A percentile compares a stretch with the other conserved stretches of the same genome.
Conservation (phyloP, 1,284 basidiomycete genomes). For the Fomitopsis betulina region DNA sequence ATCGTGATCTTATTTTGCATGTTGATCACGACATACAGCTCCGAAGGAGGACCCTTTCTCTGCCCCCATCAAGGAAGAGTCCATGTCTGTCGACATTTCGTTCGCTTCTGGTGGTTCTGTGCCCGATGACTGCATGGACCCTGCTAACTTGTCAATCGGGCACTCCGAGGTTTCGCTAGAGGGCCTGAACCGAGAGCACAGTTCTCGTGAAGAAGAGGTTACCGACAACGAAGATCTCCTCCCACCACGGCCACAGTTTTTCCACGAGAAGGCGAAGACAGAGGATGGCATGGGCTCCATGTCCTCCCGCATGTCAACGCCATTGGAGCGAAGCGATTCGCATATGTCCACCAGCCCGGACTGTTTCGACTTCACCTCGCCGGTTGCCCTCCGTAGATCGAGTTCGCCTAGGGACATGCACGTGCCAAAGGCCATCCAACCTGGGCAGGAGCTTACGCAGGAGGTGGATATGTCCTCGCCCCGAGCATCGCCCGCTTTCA, state of each 20-base stretch:
- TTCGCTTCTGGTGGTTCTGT: conserved; percentile 27
- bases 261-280: neutral
- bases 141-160: conserved; percentile 26
- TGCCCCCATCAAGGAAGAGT: conserved; percentile 25
- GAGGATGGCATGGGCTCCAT: neutral
- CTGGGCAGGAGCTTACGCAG: neutral
- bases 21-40: neutral
- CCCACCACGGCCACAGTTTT: neutral
- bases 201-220: conserved; percentile 5
- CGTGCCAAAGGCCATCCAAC: conserved; percentile 2
- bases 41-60: conserved; percentile 21
- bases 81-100: conserved; percentile 29
- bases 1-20: neutral
- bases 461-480: neutral
- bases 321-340: conserved; percentile 1
- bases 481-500: neutral
- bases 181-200: conserved; percentile 24
- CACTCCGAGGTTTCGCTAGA: conserved; percentile 24
- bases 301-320: conserved; percentile 1
- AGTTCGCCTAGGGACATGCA: conserved; percentile 12
- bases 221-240: neutral
- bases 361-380: conserved; percentile 12
- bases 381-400: conserved; percentile 8
- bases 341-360: conserved; percentile 5
- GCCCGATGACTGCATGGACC: conserved; percentile 27